Evolutionary conservation across 352 stramenopile genomes (phyloP).

Genomic region (Globisporangium apiculatum): DNA sequence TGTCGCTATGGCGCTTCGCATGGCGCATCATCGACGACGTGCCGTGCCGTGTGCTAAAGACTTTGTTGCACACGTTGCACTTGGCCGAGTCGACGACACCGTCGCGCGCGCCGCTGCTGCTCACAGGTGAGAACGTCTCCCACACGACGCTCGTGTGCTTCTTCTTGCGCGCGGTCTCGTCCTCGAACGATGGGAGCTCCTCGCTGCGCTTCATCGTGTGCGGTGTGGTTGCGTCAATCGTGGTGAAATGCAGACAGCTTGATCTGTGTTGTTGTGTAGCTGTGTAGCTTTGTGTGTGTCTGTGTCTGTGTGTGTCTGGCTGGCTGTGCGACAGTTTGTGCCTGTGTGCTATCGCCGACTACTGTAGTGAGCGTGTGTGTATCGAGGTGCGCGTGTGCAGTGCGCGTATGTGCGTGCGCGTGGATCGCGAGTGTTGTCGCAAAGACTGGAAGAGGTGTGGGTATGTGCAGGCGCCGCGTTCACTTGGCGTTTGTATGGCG

Average conservation of each 20-base stretch:
- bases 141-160: conserved; percentile 80
- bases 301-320: no score
- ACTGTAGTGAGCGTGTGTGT: no score
- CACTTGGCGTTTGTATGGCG: conserved; percentile 11
- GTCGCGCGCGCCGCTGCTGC: conserved; percentile 53
- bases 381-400: background rate
- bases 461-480: background rate
- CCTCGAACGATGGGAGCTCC: conserved; percentile 49
- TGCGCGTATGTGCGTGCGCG: background rate
- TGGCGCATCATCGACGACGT: conserved; percentile 83
- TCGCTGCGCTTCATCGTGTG: conserved; percentile 44
- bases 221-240: conserved; percentile 32
- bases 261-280: background rate
- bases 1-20: conserved; percentile 68
- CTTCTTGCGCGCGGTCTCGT: conserved; percentile 64
- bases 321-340: no score
- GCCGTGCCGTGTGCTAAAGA: conserved; percentile 74
- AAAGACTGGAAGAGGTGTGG: no score
- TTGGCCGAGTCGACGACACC: conserved; percentile 68
- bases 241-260: conserved; percentile 12
- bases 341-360: no score
- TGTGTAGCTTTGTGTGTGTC: background rate
- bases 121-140: conserved; percentile 75
- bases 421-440: background rate
- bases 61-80: conserved; percentile 66